Conservation (phyloP, 225 moss, liverwort and hornwort genomes). For the Asterella californica region DNA sequence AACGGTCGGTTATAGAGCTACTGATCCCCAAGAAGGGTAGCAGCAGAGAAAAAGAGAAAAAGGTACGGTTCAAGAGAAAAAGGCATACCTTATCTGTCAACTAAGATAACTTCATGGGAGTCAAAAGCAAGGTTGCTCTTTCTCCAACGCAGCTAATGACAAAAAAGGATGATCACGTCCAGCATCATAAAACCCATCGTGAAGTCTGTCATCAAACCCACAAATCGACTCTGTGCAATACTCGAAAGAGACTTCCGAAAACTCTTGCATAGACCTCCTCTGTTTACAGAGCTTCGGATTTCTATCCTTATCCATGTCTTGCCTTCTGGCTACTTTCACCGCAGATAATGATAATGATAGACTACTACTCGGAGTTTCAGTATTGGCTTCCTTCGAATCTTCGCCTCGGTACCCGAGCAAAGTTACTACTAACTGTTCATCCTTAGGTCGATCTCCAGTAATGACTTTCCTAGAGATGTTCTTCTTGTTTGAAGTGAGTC, state of each 20-base stretch:
- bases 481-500: constrained; percentile 47
- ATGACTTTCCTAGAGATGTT: constrained; percentile 68
- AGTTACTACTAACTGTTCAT: constrained; percentile 37
- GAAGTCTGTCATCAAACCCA: constrained; percentile 81
- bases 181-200: constrained; percentile 93
- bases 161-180: constrained; percentile 88
- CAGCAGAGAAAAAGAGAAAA: too few species aligned
- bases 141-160: constrained; percentile 71
- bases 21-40: neutral
- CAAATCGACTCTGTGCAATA: constrained; percentile 83
- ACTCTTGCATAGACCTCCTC: constrained; percentile 65
- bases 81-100: constrained; percentile 62
- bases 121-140: constrained; percentile 80
- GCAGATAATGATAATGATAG: constrained; percentile 48
- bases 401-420: constrained; percentile 46
- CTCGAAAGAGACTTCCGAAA: constrained; percentile 81
- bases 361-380: constrained; percentile 32
- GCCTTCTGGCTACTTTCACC: constrained; percentile 63
- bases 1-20: neutral
- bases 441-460: constrained; percentile 59
- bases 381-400: constrained; percentile 25
- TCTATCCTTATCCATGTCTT: constrained; percentile 57
- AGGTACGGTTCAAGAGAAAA: neutral
- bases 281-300: constrained; percentile 88
- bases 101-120: constrained; percentile 91